Conservation (phyloP, 1,139 yeast species). For the Hemisphaericaspora xylanilytica region DNA sequence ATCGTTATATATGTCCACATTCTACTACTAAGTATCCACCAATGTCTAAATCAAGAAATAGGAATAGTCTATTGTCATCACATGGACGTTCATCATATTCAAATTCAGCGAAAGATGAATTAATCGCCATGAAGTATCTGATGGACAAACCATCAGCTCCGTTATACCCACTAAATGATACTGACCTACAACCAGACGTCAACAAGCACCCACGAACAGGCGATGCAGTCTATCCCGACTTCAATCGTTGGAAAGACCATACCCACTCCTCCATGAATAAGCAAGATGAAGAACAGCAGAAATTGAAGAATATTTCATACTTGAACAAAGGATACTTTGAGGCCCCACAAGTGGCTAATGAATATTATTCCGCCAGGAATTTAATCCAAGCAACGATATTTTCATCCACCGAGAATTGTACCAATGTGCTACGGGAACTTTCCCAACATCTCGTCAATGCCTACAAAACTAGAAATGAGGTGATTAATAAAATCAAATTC, state of each 20-base stretch:
- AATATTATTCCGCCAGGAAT: slow-evolving; percentile 52
- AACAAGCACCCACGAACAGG: slow-evolving; percentile 3
- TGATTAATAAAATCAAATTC: slow-evolving; percentile 57
- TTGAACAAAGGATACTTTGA: slow-evolving; percentile 48
- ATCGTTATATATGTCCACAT: no score
- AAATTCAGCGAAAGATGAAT: slow-evolving; percentile 32
- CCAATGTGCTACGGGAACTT: slow-evolving; percentile 37
- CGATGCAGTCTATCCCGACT: slow-evolving; percentile 62
- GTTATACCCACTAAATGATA: slow-evolving; percentile 37
- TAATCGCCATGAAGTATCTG: slow-evolving; percentile 34
- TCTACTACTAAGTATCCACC: background rate
- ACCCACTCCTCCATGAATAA: slow-evolving; percentile 42
- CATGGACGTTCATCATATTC: slow-evolving; percentile 25
- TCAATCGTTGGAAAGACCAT: slow-evolving; percentile 72
- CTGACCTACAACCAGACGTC: slow-evolving; percentile 8
- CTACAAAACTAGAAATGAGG: slow-evolving; percentile 59
- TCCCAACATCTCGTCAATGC: slow-evolving; percentile 60
- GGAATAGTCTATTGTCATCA: slow-evolving; percentile 35
- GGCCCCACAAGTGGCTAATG: slow-evolving; percentile 57
- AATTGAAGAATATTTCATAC: slow-evolving; percentile 31
- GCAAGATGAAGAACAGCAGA: slow-evolving; percentile 24
- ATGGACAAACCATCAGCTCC: slow-evolving; percentile 36
- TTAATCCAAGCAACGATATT: slow-evolving; percentile 44
- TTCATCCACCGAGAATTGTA: slow-evolving; percentile 38
- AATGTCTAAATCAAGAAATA: slow-evolving; percentile 38